phyloP scores from a whole-genome alignment of 225 moss, liverwort and hornwort species.

The Pseudoscleropodium purum region DNA sequence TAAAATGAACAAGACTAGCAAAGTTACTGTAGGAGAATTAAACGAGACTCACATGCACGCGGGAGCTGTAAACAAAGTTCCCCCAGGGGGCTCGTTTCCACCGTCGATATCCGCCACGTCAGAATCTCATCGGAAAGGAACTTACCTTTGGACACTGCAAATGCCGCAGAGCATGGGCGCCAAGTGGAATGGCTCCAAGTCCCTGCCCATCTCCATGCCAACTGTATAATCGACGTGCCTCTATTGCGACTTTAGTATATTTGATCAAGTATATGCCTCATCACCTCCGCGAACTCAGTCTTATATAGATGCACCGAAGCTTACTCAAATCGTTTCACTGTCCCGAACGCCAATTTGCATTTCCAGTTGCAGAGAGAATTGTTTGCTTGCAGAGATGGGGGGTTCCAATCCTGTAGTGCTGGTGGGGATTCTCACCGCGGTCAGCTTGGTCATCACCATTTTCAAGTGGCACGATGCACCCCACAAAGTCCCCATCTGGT shows the following conservation, averaged over 20 bases:
- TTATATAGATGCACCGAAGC: not conserved
- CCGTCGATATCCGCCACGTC: conserved; percentile 5
- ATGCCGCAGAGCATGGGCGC: conserved; percentile 2
- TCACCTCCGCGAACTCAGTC: not conserved
- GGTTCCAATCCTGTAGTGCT: conserved; percentile 35
- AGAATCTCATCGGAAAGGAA: not conserved
- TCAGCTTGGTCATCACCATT: conserved; percentile 45
- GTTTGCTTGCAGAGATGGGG: conserved; percentile 2
- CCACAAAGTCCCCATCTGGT: conserved; percentile 34
- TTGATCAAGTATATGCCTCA: not conserved
- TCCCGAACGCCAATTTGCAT: not conserved
- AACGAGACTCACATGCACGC: not conserved
- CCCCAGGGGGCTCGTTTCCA: not conserved
- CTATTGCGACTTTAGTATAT: not conserved
- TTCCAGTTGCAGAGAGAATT: not conserved
- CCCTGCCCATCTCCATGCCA: not conserved
- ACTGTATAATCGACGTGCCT: not conserved
- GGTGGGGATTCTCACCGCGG: conserved; percentile 30
- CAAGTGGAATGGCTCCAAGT: not conserved
- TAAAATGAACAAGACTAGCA: not conserved
- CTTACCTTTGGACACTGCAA: not conserved
- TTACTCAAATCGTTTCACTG: not conserved
- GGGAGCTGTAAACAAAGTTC: not conserved
- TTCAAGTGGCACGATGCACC: conserved; percentile 36
- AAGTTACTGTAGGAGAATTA: not conserved